Conservation (phyloP, 352 stramenopile species). For the Phytopythium boreale region DNA sequence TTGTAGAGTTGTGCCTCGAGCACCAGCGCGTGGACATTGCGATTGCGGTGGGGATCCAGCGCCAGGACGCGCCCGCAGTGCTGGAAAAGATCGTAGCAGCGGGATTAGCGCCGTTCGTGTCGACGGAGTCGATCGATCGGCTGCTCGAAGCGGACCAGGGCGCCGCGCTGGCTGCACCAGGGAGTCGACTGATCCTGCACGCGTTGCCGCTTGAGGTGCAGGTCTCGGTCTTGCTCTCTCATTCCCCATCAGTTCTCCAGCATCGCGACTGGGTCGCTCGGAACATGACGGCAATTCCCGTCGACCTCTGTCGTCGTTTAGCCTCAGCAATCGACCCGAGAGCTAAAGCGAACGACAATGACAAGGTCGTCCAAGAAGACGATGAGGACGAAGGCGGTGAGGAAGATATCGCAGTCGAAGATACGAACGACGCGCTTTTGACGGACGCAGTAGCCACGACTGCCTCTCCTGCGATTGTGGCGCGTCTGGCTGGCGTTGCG, state of each 20-base stretch:
- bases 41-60: slow-evolving; percentile 46
- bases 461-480: background rate
- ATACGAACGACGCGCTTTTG: background rate
- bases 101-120: slow-evolving; percentile 43
- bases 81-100: slow-evolving; percentile 50
- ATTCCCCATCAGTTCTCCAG: slow-evolving; percentile 41
- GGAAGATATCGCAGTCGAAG: background rate
- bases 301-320: slow-evolving; percentile 30
- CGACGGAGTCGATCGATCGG: slow-evolving; percentile 26
- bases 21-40: slow-evolving; percentile 69
- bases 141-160: slow-evolving; percentile 44
- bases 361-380: background rate
- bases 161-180: slow-evolving; percentile 29
- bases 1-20: slow-evolving; percentile 65
- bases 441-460: background rate
- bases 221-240: slow-evolving; percentile 47
- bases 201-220: slow-evolving; percentile 48
- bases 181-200: slow-evolving; percentile 50
- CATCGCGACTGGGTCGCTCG: slow-evolving; percentile 76
- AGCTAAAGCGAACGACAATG: slow-evolving; percentile 1
- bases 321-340: slow-evolving; percentile 44
- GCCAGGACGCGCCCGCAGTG: slow-evolving; percentile 42
- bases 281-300: slow-evolving; percentile 39
- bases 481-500: slow-evolving; percentile 22
- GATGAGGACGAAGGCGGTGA: background rate